Evolutionary conservation across 306 rosid genomes (phyloP), one percentile per base, ranked within the genome.

Genomic region (Pterocarpus macrocarpus): DNA sequence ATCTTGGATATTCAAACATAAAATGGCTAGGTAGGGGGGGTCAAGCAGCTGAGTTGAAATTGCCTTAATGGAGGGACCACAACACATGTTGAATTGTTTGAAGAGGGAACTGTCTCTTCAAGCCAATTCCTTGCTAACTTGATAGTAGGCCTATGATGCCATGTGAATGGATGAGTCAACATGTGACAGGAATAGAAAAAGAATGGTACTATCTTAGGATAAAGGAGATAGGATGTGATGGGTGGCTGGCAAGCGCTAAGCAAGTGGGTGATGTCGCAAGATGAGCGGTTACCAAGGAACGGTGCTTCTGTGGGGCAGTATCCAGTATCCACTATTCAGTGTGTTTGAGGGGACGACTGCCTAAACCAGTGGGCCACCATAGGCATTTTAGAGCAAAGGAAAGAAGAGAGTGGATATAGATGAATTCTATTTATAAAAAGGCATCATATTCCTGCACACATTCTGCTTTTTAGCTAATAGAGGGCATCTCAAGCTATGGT

Each of bases 161-260:
- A 71, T 50, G 76, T 7, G 59, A 80, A 83, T 28, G 66, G 64
- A 50, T 47, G 72, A 78, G 80, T 73, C 86, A 57, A 83, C 66
- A 72, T 45, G 77, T 73, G 72, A 73, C 76, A 73, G 61, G 45
- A 45, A 72, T 64, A 57, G 72, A 78, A 83, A 77, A 78, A 57
- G 76, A 73, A 66, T 61, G 75, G 47, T 77, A 55, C 39, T 72
- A 28, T 77, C 70, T 55, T 45, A 57, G 61, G 79, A 83, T 83
- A 72, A 73, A 83, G 59, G 71, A 56, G 77, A 83, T 66, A 67
- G 73, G 67, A 78, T 67, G 73, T 73, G 36, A 83, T 66, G 66
- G 67, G 75, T 79, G 81, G 72, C 34, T 45, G 28, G 56, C 61
- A 14, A 73, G 62, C 66, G 70, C 33, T 62, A 34, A 71, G 55